These are phyloP conservation scores for Rhododendron molle DNA, from an alignment of 148 eudicot genomes.

Conservation along the genomic window DNA sequence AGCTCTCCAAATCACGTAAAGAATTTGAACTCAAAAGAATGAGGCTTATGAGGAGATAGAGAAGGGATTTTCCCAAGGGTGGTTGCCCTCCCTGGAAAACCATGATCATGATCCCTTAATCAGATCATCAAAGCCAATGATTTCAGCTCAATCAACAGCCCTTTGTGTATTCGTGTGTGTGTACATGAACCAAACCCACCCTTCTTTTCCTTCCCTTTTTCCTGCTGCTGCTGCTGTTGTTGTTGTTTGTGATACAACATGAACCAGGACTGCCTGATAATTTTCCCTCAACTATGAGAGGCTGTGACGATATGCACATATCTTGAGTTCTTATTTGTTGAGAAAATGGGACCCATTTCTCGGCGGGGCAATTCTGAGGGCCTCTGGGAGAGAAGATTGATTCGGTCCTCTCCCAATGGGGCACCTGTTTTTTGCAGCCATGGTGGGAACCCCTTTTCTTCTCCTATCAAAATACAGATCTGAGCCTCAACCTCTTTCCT, in stretches of 20 bases:
- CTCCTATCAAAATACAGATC: background rate
- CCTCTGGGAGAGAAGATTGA: background rate
- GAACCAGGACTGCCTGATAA: background rate
- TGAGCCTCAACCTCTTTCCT: background rate
- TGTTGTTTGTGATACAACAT: background rate
- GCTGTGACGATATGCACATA: background rate
- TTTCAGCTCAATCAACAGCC: conserved; percentile 3
- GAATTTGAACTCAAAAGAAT: too few relatives aligned
- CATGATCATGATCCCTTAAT: background rate
- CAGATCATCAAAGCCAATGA: background rate
- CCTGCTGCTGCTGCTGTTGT: background rate
- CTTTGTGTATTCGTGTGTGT: background rate
- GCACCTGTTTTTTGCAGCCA: background rate
- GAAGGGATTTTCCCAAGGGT: background rate
- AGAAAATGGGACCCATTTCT: background rate
- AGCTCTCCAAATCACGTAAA: too few relatives aligned
- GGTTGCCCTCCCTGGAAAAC: background rate
- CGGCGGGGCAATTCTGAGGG: background rate
- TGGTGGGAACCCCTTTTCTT: background rate
- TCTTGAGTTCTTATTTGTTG: background rate
- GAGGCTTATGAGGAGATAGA: background rate
- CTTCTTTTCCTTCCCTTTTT: background rate
- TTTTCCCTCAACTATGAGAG: background rate
- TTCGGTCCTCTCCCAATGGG: background rate
- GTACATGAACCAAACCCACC: background rate